Base-by-base conservation (phyloP, 2,329 filamentous ascomycete genomes). In the Cordyceps tenuipes region DNA sequence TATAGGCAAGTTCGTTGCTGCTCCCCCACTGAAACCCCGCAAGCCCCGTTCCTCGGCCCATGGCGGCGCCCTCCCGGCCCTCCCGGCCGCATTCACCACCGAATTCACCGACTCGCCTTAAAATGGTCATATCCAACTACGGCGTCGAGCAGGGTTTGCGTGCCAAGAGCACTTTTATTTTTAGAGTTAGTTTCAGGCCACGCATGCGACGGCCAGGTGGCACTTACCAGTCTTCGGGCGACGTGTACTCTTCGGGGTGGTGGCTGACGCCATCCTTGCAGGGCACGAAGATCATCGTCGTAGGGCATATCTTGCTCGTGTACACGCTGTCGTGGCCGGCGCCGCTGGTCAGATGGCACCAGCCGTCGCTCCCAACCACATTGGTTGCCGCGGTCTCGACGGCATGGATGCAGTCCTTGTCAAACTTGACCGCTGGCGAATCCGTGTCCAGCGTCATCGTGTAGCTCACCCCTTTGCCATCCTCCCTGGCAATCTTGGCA, bases 331-430 rank as follows among this genome's bases (percentile, higher is more conserved):
- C 73, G 47, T 75, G 73, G 4, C 71, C 71, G 3, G 73, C 73
- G 21, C 73, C 73, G 61, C 73, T 76, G 5, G 70, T 70, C 3
- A 77, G 66, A 8, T 68, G 66, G 21, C 51, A 62, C 67, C 64
- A 70, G 39, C 63, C 76, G 66, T 76, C 71, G 21, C 76, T 67
- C 48, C 81, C 79, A 1, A 84, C 80, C 8, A 84, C 73, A 3
- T 77, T 78, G 44, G 71, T 71, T 0, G 85, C 83, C 39, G 85
- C 82, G 51, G 80, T 73, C 61, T 80, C 76, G 1, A 90, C 85
- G 23, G 84, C 86, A 5, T 76, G 69, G 57, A 90, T 86, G 65
- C 87, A 90, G 63, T 85, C 82, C 0, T 79, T 71, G 63, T 89
- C 78, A 69, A 91, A 91, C 26, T 78, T 79, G 0, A 84, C 80